phyloP scores from a whole-genome alignment of 805 yeast species.

The Cyberlindnera euphorbiiphila region DNA sequence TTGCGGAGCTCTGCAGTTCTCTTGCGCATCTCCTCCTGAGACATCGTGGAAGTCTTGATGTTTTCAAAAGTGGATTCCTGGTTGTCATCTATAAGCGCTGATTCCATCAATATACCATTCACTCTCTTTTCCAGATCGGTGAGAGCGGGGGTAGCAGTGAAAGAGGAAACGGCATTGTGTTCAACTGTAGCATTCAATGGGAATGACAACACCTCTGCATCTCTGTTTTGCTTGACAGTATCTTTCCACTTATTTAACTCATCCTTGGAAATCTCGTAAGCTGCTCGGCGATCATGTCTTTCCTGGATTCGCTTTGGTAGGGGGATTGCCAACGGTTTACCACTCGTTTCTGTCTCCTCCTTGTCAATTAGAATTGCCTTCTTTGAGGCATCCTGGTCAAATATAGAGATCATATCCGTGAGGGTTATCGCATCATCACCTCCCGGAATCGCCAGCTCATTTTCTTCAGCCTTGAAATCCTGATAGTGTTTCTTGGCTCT shows the following conservation, averaged over 20 bases:
- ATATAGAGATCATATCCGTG: conserved; percentile 70
- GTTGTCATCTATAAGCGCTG: conserved; percentile 66
- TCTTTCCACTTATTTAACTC: conserved; percentile 90
- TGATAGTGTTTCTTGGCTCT: conserved; percentile 46
- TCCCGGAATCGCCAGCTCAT: conserved; percentile 66
- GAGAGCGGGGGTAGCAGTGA: conserved; percentile 39
- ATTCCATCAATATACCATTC: conserved; percentile 53
- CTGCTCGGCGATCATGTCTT: conserved; percentile 82
- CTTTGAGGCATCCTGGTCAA: conserved; percentile 45
- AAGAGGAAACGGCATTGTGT: conserved; percentile 50
- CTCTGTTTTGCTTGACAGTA: conserved; percentile 69
- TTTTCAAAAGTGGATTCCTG: conserved; percentile 85
- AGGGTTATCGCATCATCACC: conserved; percentile 56
- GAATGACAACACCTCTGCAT: conserved; percentile 80
- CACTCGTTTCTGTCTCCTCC: conserved; percentile 32
- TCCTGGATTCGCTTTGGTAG: conserved; percentile 82
- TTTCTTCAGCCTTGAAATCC: conserved; percentile 56
- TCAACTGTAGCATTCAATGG: conserved; percentile 53
- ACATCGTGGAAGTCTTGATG: conserved; percentile 72
- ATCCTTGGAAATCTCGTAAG: conserved; percentile 82
- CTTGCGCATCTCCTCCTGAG: conserved; percentile 73
- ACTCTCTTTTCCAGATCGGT: conserved; percentile 68
- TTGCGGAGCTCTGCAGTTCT: conserved; percentile 79
- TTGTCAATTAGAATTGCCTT: conserved; percentile 46
- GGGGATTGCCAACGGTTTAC: conserved; percentile 67